Evolutionary conservation across 2,329 filamentous ascomycete species (phyloP).

Genomic region (Onygenales sp.): DNA sequence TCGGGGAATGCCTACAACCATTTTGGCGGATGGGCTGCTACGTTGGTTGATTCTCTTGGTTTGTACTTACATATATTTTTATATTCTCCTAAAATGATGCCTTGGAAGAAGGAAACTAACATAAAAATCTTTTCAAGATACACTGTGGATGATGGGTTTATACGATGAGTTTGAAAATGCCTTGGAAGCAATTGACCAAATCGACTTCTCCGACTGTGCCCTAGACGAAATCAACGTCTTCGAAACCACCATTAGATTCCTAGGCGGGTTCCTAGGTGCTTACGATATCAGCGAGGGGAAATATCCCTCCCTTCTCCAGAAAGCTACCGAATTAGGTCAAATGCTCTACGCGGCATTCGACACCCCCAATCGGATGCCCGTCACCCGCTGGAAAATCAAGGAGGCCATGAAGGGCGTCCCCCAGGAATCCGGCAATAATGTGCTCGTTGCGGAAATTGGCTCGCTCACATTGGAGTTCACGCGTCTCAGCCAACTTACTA

Average conservation of each 20-base stretch:
- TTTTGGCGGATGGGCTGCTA: slow-evolving; percentile 54
- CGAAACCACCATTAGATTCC: slow-evolving; percentile 42
- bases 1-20: slow-evolving; percentile 44
- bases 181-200: slow-evolving; percentile 39
- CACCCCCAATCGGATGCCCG: slow-evolving; percentile 15
- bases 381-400: slow-evolving; percentile 12
- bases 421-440: slow-evolving; percentile 17
- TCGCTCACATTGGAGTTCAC: slow-evolving; percentile 33
- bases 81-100: neutral
- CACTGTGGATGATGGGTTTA: slow-evolving; percentile 53
- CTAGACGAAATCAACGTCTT: slow-evolving; percentile 31
- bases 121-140: slow-evolving; percentile 38
- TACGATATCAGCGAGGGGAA: slow-evolving; percentile 39
- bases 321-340: slow-evolving; percentile 44
- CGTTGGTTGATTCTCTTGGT: slow-evolving; percentile 41
- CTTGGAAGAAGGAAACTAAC: neutral
- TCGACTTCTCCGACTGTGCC: slow-evolving; percentile 42
- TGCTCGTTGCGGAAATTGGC: slow-evolving; percentile 25
- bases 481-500: slow-evolving; percentile 28
- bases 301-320: slow-evolving; percentile 38
- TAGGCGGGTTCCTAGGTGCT: slow-evolving; percentile 44
- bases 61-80: neutral
- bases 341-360: slow-evolving; percentile 41
- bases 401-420: slow-evolving; percentile 11
- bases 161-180: slow-evolving; percentile 47